These are phyloP conservation scores for Saccharomycopsis hybrid DNA, from an alignment of 1,139 yeast species.

Conservation along the genomic window DNA sequence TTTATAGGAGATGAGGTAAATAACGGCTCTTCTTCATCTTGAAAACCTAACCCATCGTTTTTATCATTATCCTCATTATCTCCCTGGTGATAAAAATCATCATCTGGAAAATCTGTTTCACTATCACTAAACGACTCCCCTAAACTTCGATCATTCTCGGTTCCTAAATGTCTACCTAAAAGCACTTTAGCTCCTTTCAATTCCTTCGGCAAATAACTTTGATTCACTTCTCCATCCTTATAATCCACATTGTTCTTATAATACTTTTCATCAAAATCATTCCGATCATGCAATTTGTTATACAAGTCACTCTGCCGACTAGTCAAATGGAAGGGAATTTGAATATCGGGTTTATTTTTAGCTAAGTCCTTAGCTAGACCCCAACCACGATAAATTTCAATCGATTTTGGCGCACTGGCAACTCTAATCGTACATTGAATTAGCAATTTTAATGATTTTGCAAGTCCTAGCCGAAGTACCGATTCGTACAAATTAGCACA, in stretches of 20 bases:
- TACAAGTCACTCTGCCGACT: constrained; percentile 89
- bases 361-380: constrained; percentile 54
- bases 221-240: constrained; percentile 63
- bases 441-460: constrained; percentile 84
- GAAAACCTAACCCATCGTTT: background rate
- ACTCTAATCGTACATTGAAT: constrained; percentile 90
- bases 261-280: constrained; percentile 34
- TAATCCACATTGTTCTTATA: constrained; percentile 85
- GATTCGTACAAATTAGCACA: constrained; percentile 84
- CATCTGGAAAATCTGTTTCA: constrained; percentile 6
- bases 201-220: constrained; percentile 59
- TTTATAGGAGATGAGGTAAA: too few species aligned
- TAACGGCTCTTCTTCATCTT: too few species aligned
- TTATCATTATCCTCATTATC: background rate
- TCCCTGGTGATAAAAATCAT: constrained; percentile 1
- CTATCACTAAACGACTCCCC: constrained; percentile 6
- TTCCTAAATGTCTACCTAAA: constrained; percentile 11
- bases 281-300: constrained; percentile 78
- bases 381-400: constrained; percentile 79
- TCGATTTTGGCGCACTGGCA: constrained; percentile 81
- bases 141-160: constrained; percentile 1
- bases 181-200: constrained; percentile 26
- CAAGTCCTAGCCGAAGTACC: constrained; percentile 85
- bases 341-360: constrained; percentile 47
- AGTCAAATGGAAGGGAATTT: constrained; percentile 74